Evolutionary conservation across 495 filamentous ascomycete genomes (phyloP), one percentile per base, ranked within the genome.

Genomic region (Aspergillus sclerotioniger): DNA sequence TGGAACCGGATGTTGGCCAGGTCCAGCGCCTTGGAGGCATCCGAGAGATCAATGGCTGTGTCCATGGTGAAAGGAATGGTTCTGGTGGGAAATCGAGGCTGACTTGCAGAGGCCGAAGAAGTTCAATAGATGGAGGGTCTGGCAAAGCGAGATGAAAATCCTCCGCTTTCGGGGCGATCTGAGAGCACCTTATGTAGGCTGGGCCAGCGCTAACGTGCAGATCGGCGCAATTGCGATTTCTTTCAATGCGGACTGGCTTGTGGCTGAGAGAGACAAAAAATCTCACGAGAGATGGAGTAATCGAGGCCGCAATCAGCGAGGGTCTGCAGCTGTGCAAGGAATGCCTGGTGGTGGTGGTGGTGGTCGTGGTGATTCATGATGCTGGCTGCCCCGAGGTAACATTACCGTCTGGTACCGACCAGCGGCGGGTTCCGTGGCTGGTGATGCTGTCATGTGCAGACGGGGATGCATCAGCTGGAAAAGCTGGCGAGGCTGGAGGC

Each of bases 1-100:
- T 98, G 93, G 76, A 90, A 96, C 59, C 94, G 90, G 71, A 98
- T 98, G 67, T 93, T 93, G 43, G 87, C 79, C 35, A 98, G 82
- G 64, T 97, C 92, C 62, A 98, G 78, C 31, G 92, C 92, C 76
- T 91, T 88, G 60, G 83, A 83, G 64, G 83, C 80, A 73, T 97
- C 87, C 15, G 84, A 89, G 33, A 96, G 83, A 72, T 97, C 91
- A 64, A 98, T 94, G 49, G 91, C 84, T 8, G 88, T 74, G 67
- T 98, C 94, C 94, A 98, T 98, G 60, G 64, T 17, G n/a, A 25
- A 21, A 29, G 8, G n/a, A 31, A 29, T 50, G 13, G n/a, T 15
- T 29, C 15, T 29, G 28, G 2, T 25, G 25, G 5, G 25, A 25
- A n/a, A n/a, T n/a, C n/a, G n/a, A n/a, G n/a, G n/a, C n/a, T n/a